These are phyloP conservation scores for Nepenthes gracilis DNA, from an alignment of 148 eudicot genomes.

Conservation along the genomic window DNA sequence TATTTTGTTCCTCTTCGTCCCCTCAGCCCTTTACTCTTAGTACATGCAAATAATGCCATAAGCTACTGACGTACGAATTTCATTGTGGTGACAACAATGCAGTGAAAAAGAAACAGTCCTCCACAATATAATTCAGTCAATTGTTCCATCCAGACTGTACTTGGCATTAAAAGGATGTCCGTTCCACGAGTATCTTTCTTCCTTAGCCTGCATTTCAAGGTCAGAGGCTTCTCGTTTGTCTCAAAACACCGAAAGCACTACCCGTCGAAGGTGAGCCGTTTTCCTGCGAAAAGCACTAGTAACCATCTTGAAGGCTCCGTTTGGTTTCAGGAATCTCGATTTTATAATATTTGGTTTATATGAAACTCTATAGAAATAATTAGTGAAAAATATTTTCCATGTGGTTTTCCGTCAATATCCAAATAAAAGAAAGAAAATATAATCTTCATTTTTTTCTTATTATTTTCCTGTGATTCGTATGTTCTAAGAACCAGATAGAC, in stretches of 20 bases:
- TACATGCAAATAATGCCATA: not conserved
- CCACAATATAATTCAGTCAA: conserved; percentile 37
- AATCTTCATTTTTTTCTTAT: no score
- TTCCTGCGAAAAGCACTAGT: not conserved
- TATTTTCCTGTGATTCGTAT: not conserved
- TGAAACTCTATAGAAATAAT: no score
- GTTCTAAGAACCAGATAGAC: no score
- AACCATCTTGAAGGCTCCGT: not conserved
- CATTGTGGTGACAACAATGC: conserved; percentile 16
- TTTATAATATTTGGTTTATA: no score
- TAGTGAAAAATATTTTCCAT: no score
- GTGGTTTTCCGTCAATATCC: no score
- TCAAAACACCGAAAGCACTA: conserved; percentile 28
- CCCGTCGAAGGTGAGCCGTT: conserved; percentile 43
- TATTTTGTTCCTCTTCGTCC: no score
- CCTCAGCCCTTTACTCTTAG: no score
- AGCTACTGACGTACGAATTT: not conserved
- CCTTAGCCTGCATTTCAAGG: conserved; percentile 71
- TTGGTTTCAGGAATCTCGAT: no score
- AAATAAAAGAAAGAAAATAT: no score
- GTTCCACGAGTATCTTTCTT: conserved; percentile 54
- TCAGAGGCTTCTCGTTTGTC: conserved; percentile 61
- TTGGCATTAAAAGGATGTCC: conserved; percentile 42
- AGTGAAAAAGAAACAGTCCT: conserved; percentile 38
- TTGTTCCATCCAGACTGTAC: conserved; percentile 51